Evolutionary conservation across 495 filamentous ascomycete species (phyloP).

Genomic region (Rhizodiscina lignyota): DNA sequence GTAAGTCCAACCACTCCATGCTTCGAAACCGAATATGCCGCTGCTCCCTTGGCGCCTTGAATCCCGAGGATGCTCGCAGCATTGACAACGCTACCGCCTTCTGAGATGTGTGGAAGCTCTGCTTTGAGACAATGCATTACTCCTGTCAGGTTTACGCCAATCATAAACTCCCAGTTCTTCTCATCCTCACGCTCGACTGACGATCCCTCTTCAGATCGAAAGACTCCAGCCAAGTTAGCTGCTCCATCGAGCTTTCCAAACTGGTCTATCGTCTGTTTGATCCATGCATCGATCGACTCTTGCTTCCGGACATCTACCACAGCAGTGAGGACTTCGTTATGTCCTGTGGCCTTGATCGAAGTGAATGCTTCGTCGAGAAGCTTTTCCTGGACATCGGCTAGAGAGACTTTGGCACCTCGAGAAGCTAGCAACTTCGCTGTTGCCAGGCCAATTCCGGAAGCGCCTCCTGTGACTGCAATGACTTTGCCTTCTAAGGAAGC

Average conservation of each 20-base stretch:
- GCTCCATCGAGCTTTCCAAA: slow-evolving; percentile 34
- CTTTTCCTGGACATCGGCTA: slow-evolving; percentile 2
- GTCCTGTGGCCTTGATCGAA: slow-evolving; percentile 5
- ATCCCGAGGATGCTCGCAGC: slow-evolving; percentile 37
- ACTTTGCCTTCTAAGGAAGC: neutral
- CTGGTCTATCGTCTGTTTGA: slow-evolving; percentile 1
- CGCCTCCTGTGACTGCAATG: too few species aligned
- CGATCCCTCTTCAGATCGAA: slow-evolving; percentile 7
- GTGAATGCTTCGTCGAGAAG: slow-evolving; percentile 5
- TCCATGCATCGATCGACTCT: slow-evolving; percentile 5
- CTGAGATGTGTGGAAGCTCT: slow-evolving; percentile 2
- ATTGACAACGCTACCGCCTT: slow-evolving; percentile 33
- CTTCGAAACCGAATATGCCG: slow-evolving; percentile 40
- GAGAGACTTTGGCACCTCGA: slow-evolving; percentile 5
- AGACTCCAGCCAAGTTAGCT: slow-evolving; percentile 34
- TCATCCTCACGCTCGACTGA: slow-evolving; percentile 19
- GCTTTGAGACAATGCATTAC: slow-evolving; percentile 14
- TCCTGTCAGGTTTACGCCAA: slow-evolving; percentile 19
- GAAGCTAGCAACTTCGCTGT: slow-evolving; percentile 6
- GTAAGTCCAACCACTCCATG: slow-evolving; percentile 41
- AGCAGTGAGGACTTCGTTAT: neutral
- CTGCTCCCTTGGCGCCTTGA: slow-evolving; percentile 27
- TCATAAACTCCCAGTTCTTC: slow-evolving; percentile 16
- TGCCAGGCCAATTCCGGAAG: slow-evolving; percentile 10
- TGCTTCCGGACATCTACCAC: slow-evolving; percentile 4